Base-by-base conservation (phyloP, 2,329 filamentous ascomycete genomes). In the Ophiostoma ips region DNA sequence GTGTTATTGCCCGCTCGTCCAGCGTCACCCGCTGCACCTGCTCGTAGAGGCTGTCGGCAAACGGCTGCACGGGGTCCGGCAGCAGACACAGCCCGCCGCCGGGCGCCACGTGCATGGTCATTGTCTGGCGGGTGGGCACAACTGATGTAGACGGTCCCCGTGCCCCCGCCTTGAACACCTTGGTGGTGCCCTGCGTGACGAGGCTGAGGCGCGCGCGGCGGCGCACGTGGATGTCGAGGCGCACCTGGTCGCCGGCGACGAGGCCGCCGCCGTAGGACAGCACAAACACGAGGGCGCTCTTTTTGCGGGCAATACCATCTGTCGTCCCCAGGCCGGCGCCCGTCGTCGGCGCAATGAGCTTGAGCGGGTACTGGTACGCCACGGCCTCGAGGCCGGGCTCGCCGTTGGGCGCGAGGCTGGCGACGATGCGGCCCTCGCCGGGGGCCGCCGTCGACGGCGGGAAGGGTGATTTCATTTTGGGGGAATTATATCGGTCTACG, bases 261-360 rank as follows among this genome's bases (percentile, higher is more conserved):
- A 98, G 77, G 2, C 92, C 92, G 40, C 92, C 92, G 46, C 92
- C 92, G 62, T 96, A 98, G 1, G 89, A 95, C 46, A 98, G 75
- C 35, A 96, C 73, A 62, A 95, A 96, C 37, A 95, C 81, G 31
- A 92, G 77, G 9, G 88, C 75, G 51, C 85, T 85, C 55, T 75
- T 72, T 51, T 81, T 74, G 8, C 31, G 49, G 2, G 47, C 15
- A 8, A 48, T 16, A 15, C 35, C 37, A 5, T 15, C 33, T 75
- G 72, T 24, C 37, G 18, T 21, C 34, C 18, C 21, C 31, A 43
- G n/a, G 15, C 48, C 44, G 2, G 48, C 46, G 1, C 50, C 48
- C 0, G 52, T 41, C 13, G 81, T 75, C 1, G 90, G 87, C 0
- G 88, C 84, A 54, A 98, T 86, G 51, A 98, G 76, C 65, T 98